These are phyloP conservation scores for Pythium phragmitis DNA, from an alignment of 352 stramenopile genomes.

Conservation along the genomic window DNA sequence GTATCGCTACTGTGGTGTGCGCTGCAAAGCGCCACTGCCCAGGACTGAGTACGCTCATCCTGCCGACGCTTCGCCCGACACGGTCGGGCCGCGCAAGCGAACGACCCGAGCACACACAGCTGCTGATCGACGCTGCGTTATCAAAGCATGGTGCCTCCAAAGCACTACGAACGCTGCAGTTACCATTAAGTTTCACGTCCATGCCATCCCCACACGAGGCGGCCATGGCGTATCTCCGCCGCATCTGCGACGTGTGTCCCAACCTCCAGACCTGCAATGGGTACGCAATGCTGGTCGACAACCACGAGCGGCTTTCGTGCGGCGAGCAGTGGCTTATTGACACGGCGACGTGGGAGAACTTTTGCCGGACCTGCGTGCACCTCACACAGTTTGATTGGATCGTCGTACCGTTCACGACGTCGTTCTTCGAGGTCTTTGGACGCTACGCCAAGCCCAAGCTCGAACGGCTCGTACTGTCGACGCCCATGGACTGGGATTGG, in stretches of 20 bases:
- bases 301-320: constrained; percentile 13
- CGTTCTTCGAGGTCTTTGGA: constrained; percentile 28
- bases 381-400: constrained; percentile 24
- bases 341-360: constrained; percentile 9
- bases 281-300: constrained; percentile 1
- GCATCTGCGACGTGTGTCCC: constrained; percentile 13
- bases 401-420: constrained; percentile 15
- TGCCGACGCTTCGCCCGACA: constrained; percentile 5
- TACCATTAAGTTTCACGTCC: not conserved
- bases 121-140: constrained; percentile 11
- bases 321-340: constrained; percentile 20
- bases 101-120: not conserved
- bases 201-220: not conserved
- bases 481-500: constrained; percentile 24
- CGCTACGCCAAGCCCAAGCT: constrained; percentile 11
- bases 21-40: constrained; percentile 12
- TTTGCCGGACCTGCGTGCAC: constrained; percentile 5
- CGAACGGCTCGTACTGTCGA: constrained; percentile 13
- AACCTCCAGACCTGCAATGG: constrained; percentile 12
- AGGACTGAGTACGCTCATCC: constrained; percentile 2
- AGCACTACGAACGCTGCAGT: not conserved
- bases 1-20: not conserved
- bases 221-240: constrained; percentile 4
- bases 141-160: not conserved
- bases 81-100: constrained; percentile 6